Conservation (phyloP, 805 yeast species). For the Spathaspora girioi region DNA sequence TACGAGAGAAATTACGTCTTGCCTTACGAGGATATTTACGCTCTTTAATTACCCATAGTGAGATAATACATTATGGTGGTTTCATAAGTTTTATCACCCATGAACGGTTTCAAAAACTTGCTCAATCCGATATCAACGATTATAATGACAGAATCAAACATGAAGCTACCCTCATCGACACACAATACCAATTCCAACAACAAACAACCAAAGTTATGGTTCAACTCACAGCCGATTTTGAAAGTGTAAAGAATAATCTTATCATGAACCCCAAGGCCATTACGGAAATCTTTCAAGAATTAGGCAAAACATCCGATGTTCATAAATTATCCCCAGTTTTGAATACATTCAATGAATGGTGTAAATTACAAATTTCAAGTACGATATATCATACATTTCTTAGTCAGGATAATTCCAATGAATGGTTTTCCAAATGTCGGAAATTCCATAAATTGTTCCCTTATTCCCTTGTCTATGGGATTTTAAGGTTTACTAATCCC, state of each 20-base stretch:
- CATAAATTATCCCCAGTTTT: conserved; percentile 63
- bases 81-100: conserved; percentile 53
- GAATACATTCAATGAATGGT: conserved; percentile 73
- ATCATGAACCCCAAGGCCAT: conserved; percentile 53
- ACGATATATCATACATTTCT: conserved; percentile 77
- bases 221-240: conserved; percentile 53
- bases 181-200: conserved; percentile 70
- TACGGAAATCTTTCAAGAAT: conserved; percentile 57
- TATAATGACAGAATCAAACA: conserved; percentile 53
- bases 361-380: conserved; percentile 78
- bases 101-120: conserved; percentile 26
- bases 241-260: conserved; percentile 53
- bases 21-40: conserved; percentile 73
- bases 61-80: conserved; percentile 49
- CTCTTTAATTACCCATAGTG: conserved; percentile 48
- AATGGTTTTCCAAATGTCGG: conserved; percentile 64
- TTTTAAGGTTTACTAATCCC: conserved; percentile 83
- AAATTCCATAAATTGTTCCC: conserved; percentile 79
- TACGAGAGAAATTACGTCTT: conserved; percentile 74
- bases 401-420: conserved; percentile 78
- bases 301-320: conserved; percentile 52
- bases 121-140: conserved; percentile 50
- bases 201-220: conserved; percentile 58
- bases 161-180: conserved; percentile 53
- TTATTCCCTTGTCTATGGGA: conserved; percentile 69